Evolutionary conservation across 495 filamentous ascomycete genomes (phyloP).

Genomic region (Apiosordaria backusii): DNA sequence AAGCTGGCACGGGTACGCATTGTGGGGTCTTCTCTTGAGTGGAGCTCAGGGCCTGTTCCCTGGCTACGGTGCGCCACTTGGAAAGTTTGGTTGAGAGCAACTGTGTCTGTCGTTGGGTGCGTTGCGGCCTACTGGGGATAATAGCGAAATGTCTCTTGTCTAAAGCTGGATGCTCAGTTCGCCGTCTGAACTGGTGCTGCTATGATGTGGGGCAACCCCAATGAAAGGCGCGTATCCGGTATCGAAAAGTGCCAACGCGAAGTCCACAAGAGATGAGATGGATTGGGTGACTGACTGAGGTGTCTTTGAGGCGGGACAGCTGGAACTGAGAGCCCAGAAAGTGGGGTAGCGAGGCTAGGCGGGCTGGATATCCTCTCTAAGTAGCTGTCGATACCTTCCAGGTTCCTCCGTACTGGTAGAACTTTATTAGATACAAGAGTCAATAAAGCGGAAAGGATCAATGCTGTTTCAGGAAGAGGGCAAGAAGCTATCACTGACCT

Average conservation of each 20-base stretch:
- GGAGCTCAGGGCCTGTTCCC: background rate
- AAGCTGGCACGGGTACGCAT: constrained; percentile 46
- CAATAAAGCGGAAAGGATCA: too few relatives aligned
- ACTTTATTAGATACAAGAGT: too few relatives aligned
- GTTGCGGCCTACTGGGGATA: too few relatives aligned
- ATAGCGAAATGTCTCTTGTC: too few relatives aligned
- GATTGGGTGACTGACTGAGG: background rate
- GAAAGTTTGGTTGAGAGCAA: background rate
- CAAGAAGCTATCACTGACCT: too few relatives aligned
- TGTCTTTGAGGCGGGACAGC: background rate
- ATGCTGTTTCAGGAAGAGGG: too few relatives aligned
- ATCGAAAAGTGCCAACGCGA: background rate
- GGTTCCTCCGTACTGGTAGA: too few relatives aligned
- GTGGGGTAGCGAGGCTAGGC: background rate
- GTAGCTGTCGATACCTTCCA: background rate
- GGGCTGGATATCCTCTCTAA: background rate
- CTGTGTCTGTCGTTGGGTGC: background rate
- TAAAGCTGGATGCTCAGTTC: too few relatives aligned
- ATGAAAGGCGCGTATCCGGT: background rate
- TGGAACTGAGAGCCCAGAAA: background rate
- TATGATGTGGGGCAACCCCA: background rate
- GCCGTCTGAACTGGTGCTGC: background rate
- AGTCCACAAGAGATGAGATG: background rate
- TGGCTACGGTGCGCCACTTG: background rate
- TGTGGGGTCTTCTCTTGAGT: constrained; percentile 6